Conservation (phyloP, 2,329 filamentous ascomycete genomes). For the Alternaria burnsii region DNA sequence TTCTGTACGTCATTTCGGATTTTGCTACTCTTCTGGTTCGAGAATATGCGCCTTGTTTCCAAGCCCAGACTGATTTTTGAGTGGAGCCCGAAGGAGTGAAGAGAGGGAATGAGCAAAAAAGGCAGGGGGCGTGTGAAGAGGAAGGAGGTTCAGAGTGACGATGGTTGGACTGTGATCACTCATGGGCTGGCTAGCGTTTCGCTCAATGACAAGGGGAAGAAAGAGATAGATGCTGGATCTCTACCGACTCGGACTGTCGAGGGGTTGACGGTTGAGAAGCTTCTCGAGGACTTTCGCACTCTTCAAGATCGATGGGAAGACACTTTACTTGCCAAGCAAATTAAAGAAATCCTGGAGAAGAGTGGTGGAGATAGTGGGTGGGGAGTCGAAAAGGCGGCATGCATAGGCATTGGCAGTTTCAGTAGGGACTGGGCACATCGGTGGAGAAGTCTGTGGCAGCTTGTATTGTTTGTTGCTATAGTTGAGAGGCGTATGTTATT, state of each 20-base stretch:
- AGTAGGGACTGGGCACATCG: conserved; percentile 48
- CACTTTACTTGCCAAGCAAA: conserved; percentile 30
- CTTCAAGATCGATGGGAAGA: conserved; percentile 37
- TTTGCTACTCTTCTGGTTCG: not conserved
- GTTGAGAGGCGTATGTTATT: conserved; percentile 21
- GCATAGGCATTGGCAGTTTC: conserved; percentile 50
- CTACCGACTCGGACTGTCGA: conserved; percentile 27
- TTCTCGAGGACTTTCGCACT: conserved; percentile 32
- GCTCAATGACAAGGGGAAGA: conserved; percentile 2
- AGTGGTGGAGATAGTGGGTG: conserved; percentile 22
- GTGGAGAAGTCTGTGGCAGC: conserved; percentile 47
- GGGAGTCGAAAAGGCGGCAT: conserved; percentile 35
- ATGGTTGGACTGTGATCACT: conserved; percentile 52
- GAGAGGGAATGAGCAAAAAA: conserved; percentile 1
- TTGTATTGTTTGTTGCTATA: conserved; percentile 45
- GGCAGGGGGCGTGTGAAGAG: conserved; percentile 40
- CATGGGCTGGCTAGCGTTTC: conserved; percentile 30
- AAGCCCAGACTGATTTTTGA: not conserved
- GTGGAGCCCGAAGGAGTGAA: not conserved
- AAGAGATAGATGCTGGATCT: conserved; percentile 6
- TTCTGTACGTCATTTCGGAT: not conserved
- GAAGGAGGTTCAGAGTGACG: conserved; percentile 36
- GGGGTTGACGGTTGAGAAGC: conserved; percentile 36
- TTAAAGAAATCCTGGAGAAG: conserved; percentile 21
- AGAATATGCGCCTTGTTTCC: not conserved